These are phyloP conservation scores for Exophiala lecanii-corni DNA, from an alignment of 2,329 filamentous ascomycete species.

Conservation along the genomic window DNA sequence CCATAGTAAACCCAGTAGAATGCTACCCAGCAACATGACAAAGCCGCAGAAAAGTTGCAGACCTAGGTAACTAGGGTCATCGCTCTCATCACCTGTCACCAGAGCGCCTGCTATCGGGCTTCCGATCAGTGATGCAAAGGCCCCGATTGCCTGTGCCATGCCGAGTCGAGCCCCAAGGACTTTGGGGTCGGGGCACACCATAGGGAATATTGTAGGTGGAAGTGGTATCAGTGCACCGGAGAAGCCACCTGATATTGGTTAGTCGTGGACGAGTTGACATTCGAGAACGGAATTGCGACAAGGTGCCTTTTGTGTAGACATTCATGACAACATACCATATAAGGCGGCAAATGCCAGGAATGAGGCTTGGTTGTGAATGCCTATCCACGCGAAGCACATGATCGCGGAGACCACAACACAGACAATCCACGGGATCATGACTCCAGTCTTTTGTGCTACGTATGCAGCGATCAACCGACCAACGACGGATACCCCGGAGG, in stretches of 20 bases:
- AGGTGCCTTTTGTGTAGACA: no score
- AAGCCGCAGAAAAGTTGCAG: constrained; percentile 44
- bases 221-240: constrained; percentile 58
- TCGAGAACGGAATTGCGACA: no score
- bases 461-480: constrained; percentile 53
- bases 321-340: constrained; percentile 48
- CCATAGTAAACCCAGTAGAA: constrained; percentile 29
- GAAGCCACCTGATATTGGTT: constrained; percentile 46
- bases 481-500: constrained; percentile 54
- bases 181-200: constrained; percentile 43
- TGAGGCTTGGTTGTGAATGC: constrained; percentile 42
- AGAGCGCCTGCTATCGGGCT: constrained; percentile 47
- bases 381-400: constrained; percentile 51
- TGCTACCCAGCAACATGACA: constrained; percentile 37
- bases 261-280: neutral
- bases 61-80: constrained; percentile 35
- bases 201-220: constrained; percentile 55
- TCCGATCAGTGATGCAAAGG: constrained; percentile 45
- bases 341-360: constrained; percentile 57
- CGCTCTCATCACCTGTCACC: constrained; percentile 33
- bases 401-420: constrained; percentile 36
- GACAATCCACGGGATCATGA: constrained; percentile 54
- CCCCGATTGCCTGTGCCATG: constrained; percentile 46
- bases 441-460: constrained; percentile 52
- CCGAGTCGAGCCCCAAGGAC: constrained; percentile 46